Conservation (phyloP, 2,329 filamentous ascomycete genomes). For the Fusarium sp. region DNA sequence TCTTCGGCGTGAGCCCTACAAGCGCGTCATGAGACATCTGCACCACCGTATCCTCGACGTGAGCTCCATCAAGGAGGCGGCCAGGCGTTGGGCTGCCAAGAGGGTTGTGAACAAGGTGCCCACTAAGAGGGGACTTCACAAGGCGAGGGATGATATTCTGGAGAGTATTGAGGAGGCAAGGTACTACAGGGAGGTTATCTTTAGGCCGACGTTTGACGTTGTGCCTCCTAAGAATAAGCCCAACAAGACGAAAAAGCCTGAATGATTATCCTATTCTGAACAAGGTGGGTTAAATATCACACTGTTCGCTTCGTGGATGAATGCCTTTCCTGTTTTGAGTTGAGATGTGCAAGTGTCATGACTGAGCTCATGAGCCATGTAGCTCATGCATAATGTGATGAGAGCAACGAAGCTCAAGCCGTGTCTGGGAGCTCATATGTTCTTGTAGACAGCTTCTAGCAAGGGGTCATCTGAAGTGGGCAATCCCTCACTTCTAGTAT, state of each 20-base stretch:
- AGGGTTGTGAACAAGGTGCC: slow-evolving; percentile 71
- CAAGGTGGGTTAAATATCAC: slow-evolving; percentile 17
- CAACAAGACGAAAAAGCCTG: slow-evolving; percentile 29
- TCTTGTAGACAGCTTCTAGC: not conserved
- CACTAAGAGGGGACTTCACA: slow-evolving; percentile 81
- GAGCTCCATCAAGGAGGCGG: slow-evolving; percentile 92
- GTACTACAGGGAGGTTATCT: slow-evolving; percentile 83
- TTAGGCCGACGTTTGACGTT: slow-evolving; percentile 59
- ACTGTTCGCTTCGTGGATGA: not conserved
- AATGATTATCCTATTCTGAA: not conserved
- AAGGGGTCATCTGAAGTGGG: no score
- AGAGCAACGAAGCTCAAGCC: slow-evolving; percentile 2
- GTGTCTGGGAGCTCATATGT: not conserved
- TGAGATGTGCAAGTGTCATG: slow-evolving; percentile 1
- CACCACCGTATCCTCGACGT: slow-evolving; percentile 95
- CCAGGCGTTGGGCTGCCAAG: slow-evolving; percentile 79
- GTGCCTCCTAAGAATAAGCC: slow-evolving; percentile 45
- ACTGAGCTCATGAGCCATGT: slow-evolving; percentile 17
- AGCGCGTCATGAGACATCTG: slow-evolving; percentile 79
- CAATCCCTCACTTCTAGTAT: not conserved
- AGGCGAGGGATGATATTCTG: slow-evolving; percentile 89
- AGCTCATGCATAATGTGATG: not conserved
- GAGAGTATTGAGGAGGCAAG: slow-evolving; percentile 95
- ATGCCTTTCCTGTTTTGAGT: not conserved
- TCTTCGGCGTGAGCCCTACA: slow-evolving; percentile 81